These are phyloP conservation scores for Gossypium arboreum DNA, from an alignment of 345 rosid genomes.

Conservation along the genomic window DNA sequence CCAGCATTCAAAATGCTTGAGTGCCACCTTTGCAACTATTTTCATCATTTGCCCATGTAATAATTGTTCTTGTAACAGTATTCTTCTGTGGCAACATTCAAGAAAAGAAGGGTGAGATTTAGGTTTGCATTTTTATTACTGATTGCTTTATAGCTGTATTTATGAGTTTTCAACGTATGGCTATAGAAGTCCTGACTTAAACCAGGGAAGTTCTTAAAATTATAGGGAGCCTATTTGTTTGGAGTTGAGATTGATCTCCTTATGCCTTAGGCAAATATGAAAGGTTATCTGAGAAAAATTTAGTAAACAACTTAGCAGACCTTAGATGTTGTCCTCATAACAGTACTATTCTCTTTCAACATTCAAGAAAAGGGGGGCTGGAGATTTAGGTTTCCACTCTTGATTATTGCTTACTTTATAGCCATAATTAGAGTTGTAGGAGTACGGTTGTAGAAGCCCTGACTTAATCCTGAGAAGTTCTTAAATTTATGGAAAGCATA, in stretches of 20 bases:
- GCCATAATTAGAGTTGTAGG: background rate
- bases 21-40: conserved; percentile 3
- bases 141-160: background rate
- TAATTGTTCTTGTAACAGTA: background rate
- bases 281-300: background rate
- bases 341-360: background rate
- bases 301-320: background rate
- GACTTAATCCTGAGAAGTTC: background rate
- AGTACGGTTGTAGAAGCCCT: background rate
- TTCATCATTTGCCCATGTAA: background rate
- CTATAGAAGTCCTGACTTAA: background rate
- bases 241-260: background rate
- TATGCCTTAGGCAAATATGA: background rate
- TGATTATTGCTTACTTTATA: background rate
- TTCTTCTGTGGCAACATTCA: background rate
- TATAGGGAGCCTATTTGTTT: background rate
- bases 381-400: background rate
- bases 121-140: background rate
- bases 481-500: background rate
- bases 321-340: background rate
- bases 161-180: background rate
- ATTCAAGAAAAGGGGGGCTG: background rate
- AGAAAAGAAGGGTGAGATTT: background rate
- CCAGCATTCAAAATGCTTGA: background rate
- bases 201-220: background rate